A percentile compares a stretch with the other conserved stretches of the same genome.
Conservation (phyloP, 2,329 filamentous ascomycete species). For the Alternaria brassicae region DNA sequence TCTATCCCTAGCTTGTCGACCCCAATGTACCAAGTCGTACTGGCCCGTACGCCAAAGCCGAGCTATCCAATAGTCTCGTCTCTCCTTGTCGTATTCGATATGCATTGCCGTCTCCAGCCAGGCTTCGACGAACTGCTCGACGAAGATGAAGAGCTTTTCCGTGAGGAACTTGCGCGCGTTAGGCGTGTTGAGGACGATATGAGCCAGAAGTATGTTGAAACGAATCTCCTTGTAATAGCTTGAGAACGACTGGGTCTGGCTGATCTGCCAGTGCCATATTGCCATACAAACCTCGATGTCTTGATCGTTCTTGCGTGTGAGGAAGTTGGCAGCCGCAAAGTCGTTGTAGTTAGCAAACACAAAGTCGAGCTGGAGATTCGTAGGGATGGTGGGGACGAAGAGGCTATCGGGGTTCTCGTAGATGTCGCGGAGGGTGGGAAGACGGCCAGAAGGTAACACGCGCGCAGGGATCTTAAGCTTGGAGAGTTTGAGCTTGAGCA, state of each 20-base stretch:
- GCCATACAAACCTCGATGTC: background rate
- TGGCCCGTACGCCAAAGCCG: background rate
- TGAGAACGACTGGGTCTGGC: constrained; percentile 11
- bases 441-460: too few species aligned
- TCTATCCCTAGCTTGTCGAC: background rate
- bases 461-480: constrained; percentile 2
- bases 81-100: background rate
- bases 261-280: constrained; percentile 11
- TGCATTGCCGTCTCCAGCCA: constrained; percentile 8
- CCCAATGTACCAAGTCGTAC: constrained; percentile 4
- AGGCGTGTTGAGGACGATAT: background rate
- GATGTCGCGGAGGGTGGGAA: too few species aligned
- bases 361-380: background rate
- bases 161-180: background rate
- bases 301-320: constrained; percentile 7
- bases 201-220: constrained; percentile 7
- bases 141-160: background rate
- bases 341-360: constrained; percentile 1
- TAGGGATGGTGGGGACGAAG: too few species aligned
- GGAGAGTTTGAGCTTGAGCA: background rate
- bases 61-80: background rate
- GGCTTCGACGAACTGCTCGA: constrained; percentile 1
- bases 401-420: too few species aligned
- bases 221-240: background rate
- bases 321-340: background rate